phyloP scores from a whole-genome alignment of 805 yeast species.

The Helenozyma baotianmanensis region DNA sequence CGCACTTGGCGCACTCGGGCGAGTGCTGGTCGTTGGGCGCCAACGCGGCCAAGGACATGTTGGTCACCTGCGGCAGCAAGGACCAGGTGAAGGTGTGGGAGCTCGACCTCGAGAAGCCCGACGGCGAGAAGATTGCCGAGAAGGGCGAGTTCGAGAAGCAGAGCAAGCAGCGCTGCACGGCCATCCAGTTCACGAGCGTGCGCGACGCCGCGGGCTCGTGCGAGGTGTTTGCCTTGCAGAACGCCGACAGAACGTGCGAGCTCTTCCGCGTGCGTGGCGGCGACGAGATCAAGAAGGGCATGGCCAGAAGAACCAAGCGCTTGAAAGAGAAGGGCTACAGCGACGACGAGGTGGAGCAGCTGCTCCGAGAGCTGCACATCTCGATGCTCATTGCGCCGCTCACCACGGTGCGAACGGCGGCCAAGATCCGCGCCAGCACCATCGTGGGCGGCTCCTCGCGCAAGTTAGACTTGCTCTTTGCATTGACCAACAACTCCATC shows the following conservation, averaged over 20 bases:
- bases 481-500: constrained; percentile 69
- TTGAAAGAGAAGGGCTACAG: constrained; percentile 63
- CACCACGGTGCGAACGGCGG: constrained; percentile 57
- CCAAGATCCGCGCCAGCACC: constrained; percentile 61
- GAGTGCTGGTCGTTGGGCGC: constrained; percentile 87
- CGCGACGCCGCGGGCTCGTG: constrained; percentile 26
- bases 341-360: constrained; percentile 50
- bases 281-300: constrained; percentile 76
- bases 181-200: constrained; percentile 45
- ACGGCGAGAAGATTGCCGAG: constrained; percentile 46
- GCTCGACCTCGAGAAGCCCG: constrained; percentile 51
- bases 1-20: constrained; percentile 88
- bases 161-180: constrained; percentile 67
- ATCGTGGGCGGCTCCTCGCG: constrained; percentile 54
- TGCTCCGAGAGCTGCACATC: constrained; percentile 42
- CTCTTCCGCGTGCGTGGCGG: constrained; percentile 69
- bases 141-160: constrained; percentile 69
- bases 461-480: constrained; percentile 53
- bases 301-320: constrained; percentile 72
- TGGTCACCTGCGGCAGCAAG: constrained; percentile 73
- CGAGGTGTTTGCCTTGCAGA: constrained; percentile 64
- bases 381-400: constrained; percentile 64
- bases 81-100: constrained; percentile 83
- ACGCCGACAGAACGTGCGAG: constrained; percentile 77
- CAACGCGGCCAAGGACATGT: constrained; percentile 35